phyloP scores from a whole-genome alignment of 2,329 filamentous ascomycete species.

The Aureobasidium sp. region DNA sequence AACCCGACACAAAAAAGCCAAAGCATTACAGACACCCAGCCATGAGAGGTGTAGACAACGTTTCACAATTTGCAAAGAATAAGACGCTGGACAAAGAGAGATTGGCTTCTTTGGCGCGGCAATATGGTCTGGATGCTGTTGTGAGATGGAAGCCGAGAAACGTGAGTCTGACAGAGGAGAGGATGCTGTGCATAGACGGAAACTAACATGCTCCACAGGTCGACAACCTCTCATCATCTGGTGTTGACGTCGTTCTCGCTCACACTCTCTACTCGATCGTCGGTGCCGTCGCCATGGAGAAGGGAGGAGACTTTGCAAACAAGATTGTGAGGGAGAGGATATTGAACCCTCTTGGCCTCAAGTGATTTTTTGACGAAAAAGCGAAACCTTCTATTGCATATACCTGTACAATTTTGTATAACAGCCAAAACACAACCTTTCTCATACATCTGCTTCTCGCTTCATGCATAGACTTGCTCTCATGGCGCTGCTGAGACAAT shows the following conservation, averaged over 20 bases:
- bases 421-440: background rate
- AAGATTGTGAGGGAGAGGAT: constrained; percentile 70
- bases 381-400: background rate
- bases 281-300: constrained; percentile 82
- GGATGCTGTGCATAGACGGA: background rate
- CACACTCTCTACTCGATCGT: constrained; percentile 78
- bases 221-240: constrained; percentile 63
- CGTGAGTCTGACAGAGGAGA: constrained; percentile 50
- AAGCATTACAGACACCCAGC: constrained; percentile 57
- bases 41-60: constrained; percentile 65
- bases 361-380: constrained; percentile 9
- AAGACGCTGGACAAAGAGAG: constrained; percentile 58
- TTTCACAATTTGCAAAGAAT: constrained; percentile 55
- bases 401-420: constrained; percentile 16
- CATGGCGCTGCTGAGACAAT: background rate
- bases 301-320: constrained; percentile 71
- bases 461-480: background rate
- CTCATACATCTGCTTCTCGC: background rate
- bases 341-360: constrained; percentile 44
- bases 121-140: constrained; percentile 66
- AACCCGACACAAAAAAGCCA: constrained; percentile 14
- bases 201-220: constrained; percentile 38
- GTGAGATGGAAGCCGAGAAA: constrained; percentile 82
- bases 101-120: constrained; percentile 59
- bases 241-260: constrained; percentile 65